Evolutionary conservation across 2,329 filamentous ascomycete genomes (phyloP), one percentile per base, ranked within the genome.

Genomic region (Aspergillus jensenii): DNA sequence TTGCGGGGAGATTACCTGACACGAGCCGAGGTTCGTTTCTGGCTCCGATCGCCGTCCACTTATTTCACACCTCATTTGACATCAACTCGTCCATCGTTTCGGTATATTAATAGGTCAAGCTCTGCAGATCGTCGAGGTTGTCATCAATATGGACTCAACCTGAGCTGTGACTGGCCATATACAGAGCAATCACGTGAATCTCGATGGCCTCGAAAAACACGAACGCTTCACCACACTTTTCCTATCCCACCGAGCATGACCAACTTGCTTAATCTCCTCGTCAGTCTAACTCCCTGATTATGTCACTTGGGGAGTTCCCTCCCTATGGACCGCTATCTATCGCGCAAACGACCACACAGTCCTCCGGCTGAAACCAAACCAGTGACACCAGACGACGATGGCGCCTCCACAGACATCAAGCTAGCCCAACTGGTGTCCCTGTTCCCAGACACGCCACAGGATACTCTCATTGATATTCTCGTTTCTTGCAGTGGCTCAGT

Each of bases 401-500:
- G 92, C 15, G 90, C 96, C 47, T 87, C 90, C 1, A 99, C 95
- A 0, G 95, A 98, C 62, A 81, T 96, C 66, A 98, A 97, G 69
- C 78, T 99, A 14, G 92, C 92, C 1, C 79, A 96, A 1, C 78
- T 99, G 3, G 84, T 88, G 2, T 98, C 95, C 1, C 76, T 97
- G 0, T 83, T 92, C 63, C 86, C 90, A 0, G 71, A 79, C 0
- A 63, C 87, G 4, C 81, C 86, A 7, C 86, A 90, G 47, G 84
- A 88, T 37, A 79, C 82, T 0, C 79, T 97, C 0, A 82, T 99
- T 0, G 93, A 98, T 63, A 78, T 91, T 6, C 80, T 98, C 0
- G 79, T 96, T 0, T 87, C 86, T 0, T 87, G 90, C 59, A 84
- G 93, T 27, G 95, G 95, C 0, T 90, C 86, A 0, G 88, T 97